phyloP scores from a whole-genome alignment of 2,329 filamentous ascomycete genomes.

The Raffaelea albimanens region DNA sequence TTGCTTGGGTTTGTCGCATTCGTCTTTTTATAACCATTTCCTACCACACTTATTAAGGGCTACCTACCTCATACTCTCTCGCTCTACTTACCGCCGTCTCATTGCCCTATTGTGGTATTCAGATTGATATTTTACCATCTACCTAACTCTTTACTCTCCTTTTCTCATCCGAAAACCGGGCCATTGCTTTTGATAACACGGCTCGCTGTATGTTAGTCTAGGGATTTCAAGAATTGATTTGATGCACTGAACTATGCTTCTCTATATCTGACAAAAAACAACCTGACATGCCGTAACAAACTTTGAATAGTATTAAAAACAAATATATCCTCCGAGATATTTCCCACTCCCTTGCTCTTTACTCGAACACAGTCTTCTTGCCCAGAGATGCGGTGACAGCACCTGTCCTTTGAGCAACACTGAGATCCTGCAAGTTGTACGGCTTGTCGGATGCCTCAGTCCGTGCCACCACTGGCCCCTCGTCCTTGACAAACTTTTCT shows the following conservation, averaged over 20 bases:
- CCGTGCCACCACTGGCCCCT: background rate
- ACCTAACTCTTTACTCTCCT: background rate
- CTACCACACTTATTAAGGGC: background rate
- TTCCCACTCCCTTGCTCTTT: conserved; percentile 13
- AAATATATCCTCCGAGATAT: too few species aligned
- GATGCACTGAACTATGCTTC: background rate
- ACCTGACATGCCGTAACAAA: background rate
- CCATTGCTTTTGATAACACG: too few species aligned
- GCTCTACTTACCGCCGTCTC: background rate
- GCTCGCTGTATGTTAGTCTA: too few species aligned
- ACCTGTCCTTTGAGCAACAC: conserved; percentile 59
- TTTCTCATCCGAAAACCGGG: background rate
- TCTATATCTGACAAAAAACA: background rate
- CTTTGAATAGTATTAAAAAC: too few species aligned
- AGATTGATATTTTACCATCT: background rate
- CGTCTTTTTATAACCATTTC: background rate
- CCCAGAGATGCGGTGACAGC: conserved; percentile 70
- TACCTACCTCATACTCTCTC: background rate
- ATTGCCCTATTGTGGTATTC: too few species aligned
- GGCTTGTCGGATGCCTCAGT: conserved; percentile 1
- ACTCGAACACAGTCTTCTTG: conserved; percentile 77
- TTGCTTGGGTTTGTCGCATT: background rate
- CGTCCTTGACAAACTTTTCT: conserved; percentile 11
- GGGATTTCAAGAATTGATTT: too few species aligned
- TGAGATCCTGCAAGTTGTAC: conserved; percentile 35